Conservation (phyloP, 495 filamentous ascomycete species). For the Wilcoxina mikolae region DNA sequence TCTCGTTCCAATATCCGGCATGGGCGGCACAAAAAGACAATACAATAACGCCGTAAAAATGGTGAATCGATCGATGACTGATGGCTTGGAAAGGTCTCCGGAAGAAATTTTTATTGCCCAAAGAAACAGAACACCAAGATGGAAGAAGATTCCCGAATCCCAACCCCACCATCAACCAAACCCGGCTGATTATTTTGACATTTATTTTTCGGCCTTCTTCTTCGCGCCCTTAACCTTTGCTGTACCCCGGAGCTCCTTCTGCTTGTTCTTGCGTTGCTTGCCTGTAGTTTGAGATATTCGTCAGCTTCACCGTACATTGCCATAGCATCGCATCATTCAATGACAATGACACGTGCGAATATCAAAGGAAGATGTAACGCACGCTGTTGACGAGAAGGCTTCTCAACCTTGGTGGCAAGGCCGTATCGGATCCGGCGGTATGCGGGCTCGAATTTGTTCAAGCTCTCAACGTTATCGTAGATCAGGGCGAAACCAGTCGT, state of each 20-base stretch:
- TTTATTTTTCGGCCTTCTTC: slow-evolving; percentile 52
- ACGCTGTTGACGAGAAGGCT: slow-evolving; percentile 95
- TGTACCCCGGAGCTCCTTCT: slow-evolving; percentile 93
- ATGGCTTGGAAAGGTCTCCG: background rate
- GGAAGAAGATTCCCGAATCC: background rate
- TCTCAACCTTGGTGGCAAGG: slow-evolving; percentile 82
- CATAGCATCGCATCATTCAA: background rate
- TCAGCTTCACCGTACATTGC: slow-evolving; percentile 6
- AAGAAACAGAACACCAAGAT: slow-evolving; percentile 1
- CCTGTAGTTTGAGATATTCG: slow-evolving; percentile 46
- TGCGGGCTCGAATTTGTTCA: slow-evolving; percentile 99
- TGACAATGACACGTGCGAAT: too few species aligned
- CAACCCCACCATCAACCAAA: background rate
- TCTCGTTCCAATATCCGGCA: too few species aligned
- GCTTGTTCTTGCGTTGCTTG: slow-evolving; percentile 99
- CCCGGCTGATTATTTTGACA: slow-evolving; percentile 4
- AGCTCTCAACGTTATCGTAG: slow-evolving; percentile 90
- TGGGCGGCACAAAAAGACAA: too few species aligned
- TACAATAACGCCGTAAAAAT: too few species aligned
- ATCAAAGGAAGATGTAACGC: slow-evolving; percentile 37
- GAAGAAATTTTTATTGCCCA: background rate
- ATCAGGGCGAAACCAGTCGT: slow-evolving; percentile 96
- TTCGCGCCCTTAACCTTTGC: slow-evolving; percentile 62
- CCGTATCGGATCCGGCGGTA: slow-evolving; percentile 92
- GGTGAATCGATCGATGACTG: too few species aligned